Conservation (phyloP, 164 flowering plant genomes). For the Berberis vulgaris region DNA sequence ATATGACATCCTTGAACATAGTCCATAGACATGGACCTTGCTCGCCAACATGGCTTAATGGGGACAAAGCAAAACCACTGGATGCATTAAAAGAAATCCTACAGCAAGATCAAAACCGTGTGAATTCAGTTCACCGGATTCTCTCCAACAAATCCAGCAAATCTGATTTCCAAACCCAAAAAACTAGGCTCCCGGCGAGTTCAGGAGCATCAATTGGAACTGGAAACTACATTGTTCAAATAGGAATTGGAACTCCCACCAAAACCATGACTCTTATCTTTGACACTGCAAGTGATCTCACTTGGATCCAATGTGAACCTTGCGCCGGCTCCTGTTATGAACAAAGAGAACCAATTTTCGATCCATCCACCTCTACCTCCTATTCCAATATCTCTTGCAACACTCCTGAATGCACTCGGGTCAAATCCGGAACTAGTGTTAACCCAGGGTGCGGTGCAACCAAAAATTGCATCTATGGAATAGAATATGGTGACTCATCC, state of each 20-base stretch:
- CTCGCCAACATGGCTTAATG: neutral
- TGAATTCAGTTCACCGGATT: neutral
- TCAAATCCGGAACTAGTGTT: conserved; percentile 15
- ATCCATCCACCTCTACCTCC: conserved; percentile 25
- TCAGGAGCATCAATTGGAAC: neutral
- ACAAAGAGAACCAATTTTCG: conserved; percentile 26
- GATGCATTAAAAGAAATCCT: neutral
- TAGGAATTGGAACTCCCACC: neutral
- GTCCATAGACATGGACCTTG: neutral
- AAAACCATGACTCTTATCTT: neutral
- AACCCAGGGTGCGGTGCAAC: conserved; percentile 19
- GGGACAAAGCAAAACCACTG: neutral
- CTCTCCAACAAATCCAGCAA: neutral
- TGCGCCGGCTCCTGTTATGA: conserved; percentile 17
- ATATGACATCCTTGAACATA: neutral
- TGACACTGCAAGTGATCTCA: conserved; percentile 38
- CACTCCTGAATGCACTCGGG: conserved; percentile 19
- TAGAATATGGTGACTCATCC: conserved; percentile 31
- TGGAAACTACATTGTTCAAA: neutral
- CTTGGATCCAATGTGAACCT: conserved; percentile 66
- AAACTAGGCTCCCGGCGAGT: neutral
- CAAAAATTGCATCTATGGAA: conserved; percentile 28
- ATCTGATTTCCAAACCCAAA: neutral
- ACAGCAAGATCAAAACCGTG: neutral
- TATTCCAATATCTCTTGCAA: conserved; percentile 23